A percentile compares a stretch with the other conserved stretches of the same genome.
These are phyloP conservation scores for Hyaloscypha variabilis DNA, from an alignment of 495 filamentous ascomycete species.

Conservation along the genomic window DNA sequence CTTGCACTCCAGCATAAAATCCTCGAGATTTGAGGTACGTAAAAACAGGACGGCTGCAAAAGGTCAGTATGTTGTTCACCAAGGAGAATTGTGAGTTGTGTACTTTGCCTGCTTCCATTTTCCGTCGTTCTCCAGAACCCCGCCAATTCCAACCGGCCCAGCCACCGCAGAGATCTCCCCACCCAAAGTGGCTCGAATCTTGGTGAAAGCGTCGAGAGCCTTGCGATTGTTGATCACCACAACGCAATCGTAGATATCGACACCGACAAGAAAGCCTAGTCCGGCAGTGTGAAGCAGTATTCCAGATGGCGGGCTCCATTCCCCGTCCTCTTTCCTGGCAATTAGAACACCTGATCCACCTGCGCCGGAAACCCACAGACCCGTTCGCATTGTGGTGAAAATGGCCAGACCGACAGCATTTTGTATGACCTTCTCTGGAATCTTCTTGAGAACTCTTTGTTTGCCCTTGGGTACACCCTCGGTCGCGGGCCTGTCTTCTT, in stretches of 20 bases:
- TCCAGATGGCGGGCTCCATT: conserved; percentile 87
- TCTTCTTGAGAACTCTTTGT: conserved; percentile 77
- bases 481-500: conserved; percentile 23
- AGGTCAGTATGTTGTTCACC: background rate
- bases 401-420: conserved; percentile 86
- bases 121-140: conserved; percentile 70
- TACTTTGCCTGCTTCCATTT: conserved; percentile 42
- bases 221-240: conserved; percentile 84
- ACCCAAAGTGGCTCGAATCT: conserved; percentile 74
- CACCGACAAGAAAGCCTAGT: conserved; percentile 84
- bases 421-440: conserved; percentile 78
- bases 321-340: conserved; percentile 76
- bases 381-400: conserved; percentile 92
- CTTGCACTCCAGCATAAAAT: conserved; percentile 77
- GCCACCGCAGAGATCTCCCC: conserved; percentile 76
- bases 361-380: conserved; percentile 87
- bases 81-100: background rate
- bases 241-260: conserved; percentile 93
- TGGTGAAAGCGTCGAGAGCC: conserved; percentile 80
- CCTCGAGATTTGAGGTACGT: conserved; percentile 89
- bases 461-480: conserved; percentile 62
- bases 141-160: conserved; percentile 78
- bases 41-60: conserved; percentile 63
- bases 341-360: conserved; percentile 84
- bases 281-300: conserved; percentile 87